A percentile compares a stretch with the other conserved stretches of the same genome.
Evolutionary conservation across 306 rosid species (phyloP).

Genomic region (Hippophae tibetana): DNA sequence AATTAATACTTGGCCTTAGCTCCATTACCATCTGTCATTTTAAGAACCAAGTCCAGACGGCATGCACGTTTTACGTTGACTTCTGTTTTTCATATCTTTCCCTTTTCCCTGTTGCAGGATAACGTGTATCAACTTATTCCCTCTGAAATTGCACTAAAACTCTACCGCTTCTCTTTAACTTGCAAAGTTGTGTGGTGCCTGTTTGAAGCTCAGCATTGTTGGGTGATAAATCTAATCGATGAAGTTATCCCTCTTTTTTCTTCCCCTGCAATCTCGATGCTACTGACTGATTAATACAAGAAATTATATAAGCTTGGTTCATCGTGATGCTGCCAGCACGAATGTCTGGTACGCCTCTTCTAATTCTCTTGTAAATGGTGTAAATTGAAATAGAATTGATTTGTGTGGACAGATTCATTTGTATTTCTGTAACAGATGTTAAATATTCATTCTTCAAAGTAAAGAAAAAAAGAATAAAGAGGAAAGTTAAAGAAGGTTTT

Average conservation of each 20-base stretch:
- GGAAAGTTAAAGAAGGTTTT: slow-evolving; percentile 16
- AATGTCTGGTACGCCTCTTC: slow-evolving; percentile 33
- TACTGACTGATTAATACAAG: slow-evolving; percentile 60
- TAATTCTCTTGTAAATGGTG: slow-evolving; percentile 66
- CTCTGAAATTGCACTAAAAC: slow-evolving; percentile 6
- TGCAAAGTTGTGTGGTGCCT: slow-evolving; percentile 28
- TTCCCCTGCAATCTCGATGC: slow-evolving; percentile 40
- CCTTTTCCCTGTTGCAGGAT: slow-evolving; percentile 39
- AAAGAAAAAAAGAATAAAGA: slow-evolving; percentile 21
- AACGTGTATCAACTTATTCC: slow-evolving; percentile 8
- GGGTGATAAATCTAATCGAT: slow-evolving; percentile 30
- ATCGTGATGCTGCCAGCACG: slow-evolving; percentile 30
- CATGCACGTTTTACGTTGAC: not conserved
- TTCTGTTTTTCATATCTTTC: not conserved
- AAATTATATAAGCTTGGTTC: slow-evolving; percentile 38
- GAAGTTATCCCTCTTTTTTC: slow-evolving; percentile 32
- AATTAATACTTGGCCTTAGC: too few relatives aligned
- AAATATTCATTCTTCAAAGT: slow-evolving; percentile 44
- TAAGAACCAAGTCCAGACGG: not conserved
- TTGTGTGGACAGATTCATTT: slow-evolving; percentile 53
- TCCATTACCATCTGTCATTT: not conserved
- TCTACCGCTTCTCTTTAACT: slow-evolving; percentile 21
- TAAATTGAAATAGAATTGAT: slow-evolving; percentile 53
- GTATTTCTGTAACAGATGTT: slow-evolving; percentile 42
- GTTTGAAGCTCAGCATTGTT: slow-evolving; percentile 23